A percentile compares a stretch with the other conserved stretches of the same genome.
Conservation (phyloP, 2,329 filamentous ascomycete species). For the Aspergillus bombycis region DNA sequence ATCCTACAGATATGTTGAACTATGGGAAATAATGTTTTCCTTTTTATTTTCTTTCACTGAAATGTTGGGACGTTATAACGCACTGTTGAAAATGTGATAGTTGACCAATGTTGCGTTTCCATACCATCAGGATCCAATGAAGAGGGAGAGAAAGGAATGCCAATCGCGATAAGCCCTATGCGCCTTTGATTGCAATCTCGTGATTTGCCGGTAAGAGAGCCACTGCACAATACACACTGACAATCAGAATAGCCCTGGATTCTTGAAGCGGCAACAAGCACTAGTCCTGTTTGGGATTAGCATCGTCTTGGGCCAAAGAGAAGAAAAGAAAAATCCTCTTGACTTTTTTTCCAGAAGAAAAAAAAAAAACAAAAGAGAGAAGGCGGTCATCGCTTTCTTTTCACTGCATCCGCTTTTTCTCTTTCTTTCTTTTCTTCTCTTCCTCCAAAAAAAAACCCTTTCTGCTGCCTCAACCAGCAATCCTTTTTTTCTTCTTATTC, state of each 20-base stretch:
- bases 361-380: constrained; percentile 11
- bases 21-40: neutral
- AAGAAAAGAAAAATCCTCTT: constrained; percentile 31
- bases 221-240: neutral
- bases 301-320: constrained; percentile 17
- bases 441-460: constrained; percentile 23
- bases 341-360: constrained; percentile 35
- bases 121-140: neutral
- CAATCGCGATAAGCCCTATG: constrained; percentile 4
- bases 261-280: constrained; percentile 20
- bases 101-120: no score
- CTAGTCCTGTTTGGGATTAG: constrained; percentile 28
- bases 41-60: neutral
- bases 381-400: constrained; percentile 20
- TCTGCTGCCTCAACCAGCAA: constrained; percentile 29
- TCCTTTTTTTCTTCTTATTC: constrained; percentile 30
- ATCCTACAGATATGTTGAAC: neutral
- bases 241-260: constrained; percentile 21
- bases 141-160: neutral
- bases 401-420: constrained; percentile 28
- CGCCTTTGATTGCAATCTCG: neutral
- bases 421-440: constrained; percentile 26
- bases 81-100: no score
- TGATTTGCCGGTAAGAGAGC: constrained; percentile 9
- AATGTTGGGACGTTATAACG: no score